phyloP scores from a whole-genome alignment of 2,329 filamentous ascomycete species.

The Tolypocladium sp. region DNA sequence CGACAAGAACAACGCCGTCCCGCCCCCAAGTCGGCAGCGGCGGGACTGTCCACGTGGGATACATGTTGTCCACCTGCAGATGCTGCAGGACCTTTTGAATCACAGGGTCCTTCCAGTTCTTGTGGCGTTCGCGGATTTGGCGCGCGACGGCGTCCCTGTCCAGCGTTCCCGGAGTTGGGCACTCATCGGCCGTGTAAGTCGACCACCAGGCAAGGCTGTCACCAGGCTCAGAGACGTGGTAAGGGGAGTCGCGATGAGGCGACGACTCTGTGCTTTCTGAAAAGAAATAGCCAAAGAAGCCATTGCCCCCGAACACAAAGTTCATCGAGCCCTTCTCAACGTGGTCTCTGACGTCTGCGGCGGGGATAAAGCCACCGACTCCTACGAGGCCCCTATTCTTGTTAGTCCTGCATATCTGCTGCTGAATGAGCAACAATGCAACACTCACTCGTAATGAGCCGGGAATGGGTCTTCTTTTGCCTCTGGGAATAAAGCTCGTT shows the following conservation, averaged over 20 bases:
- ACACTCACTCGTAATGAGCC: constrained; percentile 13
- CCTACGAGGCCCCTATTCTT: constrained; percentile 8
- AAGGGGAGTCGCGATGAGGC: constrained; percentile 9
- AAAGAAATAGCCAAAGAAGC: constrained; percentile 13
- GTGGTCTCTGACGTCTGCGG: constrained; percentile 4
- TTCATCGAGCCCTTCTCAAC: constrained; percentile 12
- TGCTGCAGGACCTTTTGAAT: constrained; percentile 6
- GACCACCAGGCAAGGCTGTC: constrained; percentile 12
- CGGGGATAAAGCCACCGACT: constrained; percentile 10
- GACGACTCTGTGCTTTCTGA: constrained; percentile 5
- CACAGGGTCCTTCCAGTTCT: constrained; percentile 11
- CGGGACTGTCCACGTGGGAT: constrained; percentile 12
- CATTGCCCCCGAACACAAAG: constrained; percentile 12
- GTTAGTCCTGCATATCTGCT: background rate
- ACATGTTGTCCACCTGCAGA: constrained; percentile 7
- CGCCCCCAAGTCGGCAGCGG: constrained; percentile 11
- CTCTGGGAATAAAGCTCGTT: constrained; percentile 12
- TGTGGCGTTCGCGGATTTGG: constrained; percentile 8
- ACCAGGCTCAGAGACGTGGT: constrained; percentile 7
- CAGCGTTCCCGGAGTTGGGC: constrained; percentile 5
- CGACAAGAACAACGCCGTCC: constrained; percentile 11
- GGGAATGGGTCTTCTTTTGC: constrained; percentile 10
- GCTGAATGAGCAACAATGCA: background rate
- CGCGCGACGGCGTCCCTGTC: constrained; percentile 8
- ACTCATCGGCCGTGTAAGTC: constrained; percentile 8